Percentiles rank a stretch among this genome's conserved stretches.
These are phyloP conservation scores for Pseudogymnoascus sp. DNA, from an alignment of 2,329 filamentous ascomycete genomes.

Conservation along the genomic window DNA sequence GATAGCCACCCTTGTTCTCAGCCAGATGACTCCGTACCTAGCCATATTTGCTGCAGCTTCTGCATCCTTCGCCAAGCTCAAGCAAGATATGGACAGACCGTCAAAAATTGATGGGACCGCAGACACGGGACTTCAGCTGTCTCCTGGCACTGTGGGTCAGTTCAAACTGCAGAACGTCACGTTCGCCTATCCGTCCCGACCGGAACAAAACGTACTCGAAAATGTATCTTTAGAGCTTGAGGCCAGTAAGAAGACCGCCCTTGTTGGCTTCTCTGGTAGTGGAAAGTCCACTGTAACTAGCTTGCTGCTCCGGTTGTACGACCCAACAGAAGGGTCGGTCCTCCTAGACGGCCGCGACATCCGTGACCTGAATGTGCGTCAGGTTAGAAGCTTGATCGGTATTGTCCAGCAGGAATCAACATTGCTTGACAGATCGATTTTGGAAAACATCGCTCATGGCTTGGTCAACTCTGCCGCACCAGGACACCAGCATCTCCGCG, in stretches of 20 bases:
- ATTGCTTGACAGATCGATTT: conserved; percentile 36
- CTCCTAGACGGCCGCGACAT: conserved; percentile 33
- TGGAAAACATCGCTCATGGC: conserved; percentile 42
- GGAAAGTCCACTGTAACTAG: conserved; percentile 82
- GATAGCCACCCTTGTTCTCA: conserved; percentile 41
- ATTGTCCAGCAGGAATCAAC: conserved; percentile 21
- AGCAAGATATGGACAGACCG: conserved; percentile 1
- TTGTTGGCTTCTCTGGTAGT: conserved; percentile 80
- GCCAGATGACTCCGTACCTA: conserved; percentile 43
- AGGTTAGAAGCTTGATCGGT: conserved; percentile 20
- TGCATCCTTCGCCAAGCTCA: conserved; percentile 28
- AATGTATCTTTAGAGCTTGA: conserved; percentile 60
- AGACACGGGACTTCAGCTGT: background rate
- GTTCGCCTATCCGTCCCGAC: conserved; percentile 65
- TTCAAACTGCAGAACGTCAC: conserved; percentile 24
- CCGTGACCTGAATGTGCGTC: conserved; percentile 28
- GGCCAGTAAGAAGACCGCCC: conserved; percentile 59
- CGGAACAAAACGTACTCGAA: conserved; percentile 47
- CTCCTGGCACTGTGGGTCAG: background rate
- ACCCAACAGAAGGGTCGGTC: conserved; percentile 28
- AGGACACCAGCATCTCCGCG: conserved; percentile 28
- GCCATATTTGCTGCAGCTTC: conserved; percentile 37
- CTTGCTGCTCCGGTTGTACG: conserved; percentile 68
- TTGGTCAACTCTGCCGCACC: conserved; percentile 33
- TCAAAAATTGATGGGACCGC: background rate